Percentiles rank a stretch among this genome's conserved stretches.
Conservation (phyloP, 2,329 filamentous ascomycete genomes). For the Exserohilum turcica region DNA sequence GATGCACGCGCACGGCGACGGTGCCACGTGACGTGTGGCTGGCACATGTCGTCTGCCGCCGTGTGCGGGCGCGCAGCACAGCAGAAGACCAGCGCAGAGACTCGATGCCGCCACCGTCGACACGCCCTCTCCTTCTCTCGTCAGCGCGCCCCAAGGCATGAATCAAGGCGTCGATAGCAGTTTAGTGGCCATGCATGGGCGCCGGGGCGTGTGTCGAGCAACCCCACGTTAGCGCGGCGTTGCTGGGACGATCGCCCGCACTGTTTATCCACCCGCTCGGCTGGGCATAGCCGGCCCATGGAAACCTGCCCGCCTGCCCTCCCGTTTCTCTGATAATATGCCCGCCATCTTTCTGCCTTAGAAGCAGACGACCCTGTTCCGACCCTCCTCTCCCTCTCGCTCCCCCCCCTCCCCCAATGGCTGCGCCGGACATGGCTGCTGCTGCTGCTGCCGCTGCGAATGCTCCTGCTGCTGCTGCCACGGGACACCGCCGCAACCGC, state of each 20-base stretch:
- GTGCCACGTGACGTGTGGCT: background rate
- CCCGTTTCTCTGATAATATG: conserved; percentile 29
- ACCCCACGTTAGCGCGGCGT: conserved; percentile 21
- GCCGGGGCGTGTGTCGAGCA: conserved; percentile 7
- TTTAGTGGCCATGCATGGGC: conserved; percentile 14
- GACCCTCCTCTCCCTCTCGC: conserved; percentile 16
- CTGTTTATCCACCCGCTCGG: conserved; percentile 22
- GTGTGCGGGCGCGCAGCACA: background rate
- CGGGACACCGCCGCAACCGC: conserved; percentile 48
- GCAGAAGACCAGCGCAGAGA: too few species aligned
- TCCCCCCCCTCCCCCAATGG: conserved; percentile 22
- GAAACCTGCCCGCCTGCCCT: conserved; percentile 12
- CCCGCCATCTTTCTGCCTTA: conserved; percentile 29
- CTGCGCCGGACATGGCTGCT: conserved; percentile 28
- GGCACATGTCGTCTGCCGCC: background rate
- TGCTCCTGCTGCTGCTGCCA: conserved; percentile 14
- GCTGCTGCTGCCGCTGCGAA: conserved; percentile 15
- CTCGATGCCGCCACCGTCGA: too few species aligned
- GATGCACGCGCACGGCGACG: background rate
- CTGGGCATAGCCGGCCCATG: conserved; percentile 12
- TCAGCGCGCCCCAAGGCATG: background rate
- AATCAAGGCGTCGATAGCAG: conserved; percentile 6
- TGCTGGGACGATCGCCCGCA: conserved; percentile 22
- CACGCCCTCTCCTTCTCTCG: too few species aligned
- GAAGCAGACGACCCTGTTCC: conserved; percentile 20